A percentile compares a stretch with the other conserved stretches of the same genome.
Conservation (phyloP, 2,329 filamentous ascomycete species). For the Fusarium heterosporum region DNA sequence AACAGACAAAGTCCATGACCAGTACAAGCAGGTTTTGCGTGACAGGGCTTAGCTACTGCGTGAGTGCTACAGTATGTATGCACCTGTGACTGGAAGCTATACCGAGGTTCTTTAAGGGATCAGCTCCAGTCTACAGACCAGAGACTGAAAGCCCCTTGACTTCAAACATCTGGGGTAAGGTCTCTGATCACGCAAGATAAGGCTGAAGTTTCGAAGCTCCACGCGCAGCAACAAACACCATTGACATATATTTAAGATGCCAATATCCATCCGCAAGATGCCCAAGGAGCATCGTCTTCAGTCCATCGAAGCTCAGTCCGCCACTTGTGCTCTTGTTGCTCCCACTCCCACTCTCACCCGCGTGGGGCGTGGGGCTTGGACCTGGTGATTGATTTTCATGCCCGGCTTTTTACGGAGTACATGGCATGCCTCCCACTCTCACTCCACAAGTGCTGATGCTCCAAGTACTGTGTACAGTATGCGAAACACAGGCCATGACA, state of each 20-base stretch:
- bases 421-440: slow-evolving; percentile 44
- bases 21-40: slow-evolving; percentile 34
- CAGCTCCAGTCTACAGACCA: neutral
- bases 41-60: neutral
- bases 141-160: slow-evolving; percentile 25
- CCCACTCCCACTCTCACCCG: slow-evolving; percentile 37
- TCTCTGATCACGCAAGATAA: slow-evolving; percentile 37
- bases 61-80: neutral
- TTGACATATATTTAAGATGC: slow-evolving; percentile 28
- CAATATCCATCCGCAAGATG: slow-evolving; percentile 9
- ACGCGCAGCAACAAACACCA: slow-evolving; percentile 21
- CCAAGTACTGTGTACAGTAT: slow-evolving; percentile 19
- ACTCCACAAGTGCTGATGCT: slow-evolving; percentile 47
- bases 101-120: slow-evolving; percentile 15
- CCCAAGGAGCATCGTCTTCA: neutral
- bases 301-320: slow-evolving; percentile 23
- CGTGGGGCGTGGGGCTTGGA: slow-evolving; percentile 47
- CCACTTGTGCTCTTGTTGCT: slow-evolving; percentile 38
- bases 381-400: slow-evolving; percentile 43
- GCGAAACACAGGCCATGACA: slow-evolving; percentile 45
- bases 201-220: slow-evolving; percentile 32
- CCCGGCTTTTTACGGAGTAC: slow-evolving; percentile 20
- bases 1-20: slow-evolving; percentile 37
- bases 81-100: slow-evolving; percentile 14
- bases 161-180: slow-evolving; percentile 33